Evolutionary conservation across 148 eudicot species (phyloP), one percentile per base, ranked within the genome.

Genomic region (Pharnaceum exiguum): DNA sequence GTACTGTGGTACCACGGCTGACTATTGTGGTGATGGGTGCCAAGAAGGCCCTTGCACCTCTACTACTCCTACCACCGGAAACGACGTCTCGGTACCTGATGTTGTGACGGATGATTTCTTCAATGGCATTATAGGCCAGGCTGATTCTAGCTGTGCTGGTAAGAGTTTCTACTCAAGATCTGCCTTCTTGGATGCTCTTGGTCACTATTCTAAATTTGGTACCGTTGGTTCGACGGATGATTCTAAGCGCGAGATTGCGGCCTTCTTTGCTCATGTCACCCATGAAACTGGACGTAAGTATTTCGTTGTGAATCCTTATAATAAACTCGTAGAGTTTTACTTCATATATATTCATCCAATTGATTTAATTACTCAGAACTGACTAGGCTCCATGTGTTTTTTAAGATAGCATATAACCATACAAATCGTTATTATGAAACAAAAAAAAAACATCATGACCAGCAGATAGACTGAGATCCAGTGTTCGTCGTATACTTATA

Each of bases 251-350:
- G 90, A 84, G 60, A 78, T 84, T 3, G 86, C 90, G 0, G 86
- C 86, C 8, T 76, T 79, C 39, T 84, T 84, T 32, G 90, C 86
- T 1, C 90, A 84, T 59, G 70, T 71, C 15, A 81, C 86, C 0
- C 86, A 84, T 70, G 86, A 84, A 64, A 84, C 90, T 47, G 86
- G 80, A 66, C 72, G 90, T 84, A 84, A 78, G 84, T 50, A n/a
- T n/a, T n/a, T n/a, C n/a, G n/a, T n/a, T n/a, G n/a, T n/a, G n/a
- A n/a, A n/a, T n/a, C n/a, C n/a, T n/a, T n/a, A n/a, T n/a, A n/a
- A n/a, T n/a, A n/a, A n/a, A n/a, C n/a, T n/a, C 3, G 1, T 32
- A 4, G 6, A n/a, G 22, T 4, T 35, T 30, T 5, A 5, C 13
- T 2, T 13, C 22, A n/a, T n/a, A n/a, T n/a, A n/a, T n/a, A n/a